phyloP scores from a whole-genome alignment of 2,329 filamentous ascomycete genomes.

The Botrytis deweyae region DNA sequence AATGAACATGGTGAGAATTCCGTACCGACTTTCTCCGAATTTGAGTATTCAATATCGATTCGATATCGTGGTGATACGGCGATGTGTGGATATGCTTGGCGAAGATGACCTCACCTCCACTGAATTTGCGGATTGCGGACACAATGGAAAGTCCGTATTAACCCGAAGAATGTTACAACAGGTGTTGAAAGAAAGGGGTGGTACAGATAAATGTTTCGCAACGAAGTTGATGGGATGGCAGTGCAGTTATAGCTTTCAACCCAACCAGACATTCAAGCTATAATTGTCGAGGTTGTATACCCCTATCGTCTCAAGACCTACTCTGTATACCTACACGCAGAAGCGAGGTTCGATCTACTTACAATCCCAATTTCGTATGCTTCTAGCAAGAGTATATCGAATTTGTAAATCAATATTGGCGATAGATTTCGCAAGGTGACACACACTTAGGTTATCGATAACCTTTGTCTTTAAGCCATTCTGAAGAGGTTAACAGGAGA shows the following conservation, averaged over 20 bases:
- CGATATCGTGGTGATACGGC: neutral
- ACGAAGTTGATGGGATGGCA: neutral
- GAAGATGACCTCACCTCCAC: neutral
- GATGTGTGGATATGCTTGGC: neutral
- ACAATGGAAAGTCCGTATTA: neutral
- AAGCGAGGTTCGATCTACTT: neutral
- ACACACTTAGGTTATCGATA: neutral
- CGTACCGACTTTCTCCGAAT: neutral
- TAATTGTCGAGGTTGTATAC: neutral
- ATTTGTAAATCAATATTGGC: neutral
- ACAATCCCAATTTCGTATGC: neutral
- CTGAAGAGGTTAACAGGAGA: neutral
- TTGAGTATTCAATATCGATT: neutral
- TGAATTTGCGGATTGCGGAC: neutral
- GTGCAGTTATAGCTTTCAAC: neutral
- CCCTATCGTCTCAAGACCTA: neutral
- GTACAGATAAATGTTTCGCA: neutral
- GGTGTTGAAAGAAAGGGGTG: neutral
- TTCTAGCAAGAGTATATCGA: neutral
- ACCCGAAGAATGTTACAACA: neutral
- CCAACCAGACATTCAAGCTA: neutral
- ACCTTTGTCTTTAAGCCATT: neutral
- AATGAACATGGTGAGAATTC: neutral
- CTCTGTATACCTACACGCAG: neutral
- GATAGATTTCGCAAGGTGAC: neutral